Evolutionary conservation across 805 yeast genomes (phyloP).

Genomic region (Scheffersomyces stipitis): DNA sequence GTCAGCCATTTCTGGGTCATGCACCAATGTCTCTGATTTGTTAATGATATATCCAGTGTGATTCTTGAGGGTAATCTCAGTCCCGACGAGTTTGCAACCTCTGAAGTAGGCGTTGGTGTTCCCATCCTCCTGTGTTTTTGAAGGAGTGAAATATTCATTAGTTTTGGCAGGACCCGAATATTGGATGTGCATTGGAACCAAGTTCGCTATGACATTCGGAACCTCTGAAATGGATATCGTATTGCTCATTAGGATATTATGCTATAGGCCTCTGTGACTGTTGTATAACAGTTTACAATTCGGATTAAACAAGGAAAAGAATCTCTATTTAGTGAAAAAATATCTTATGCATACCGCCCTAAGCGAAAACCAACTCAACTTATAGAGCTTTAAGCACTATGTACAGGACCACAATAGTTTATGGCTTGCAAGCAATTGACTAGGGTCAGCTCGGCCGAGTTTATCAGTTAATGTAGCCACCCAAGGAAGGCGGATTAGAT

Average conservation of each 20-base stretch:
- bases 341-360: too few species aligned
- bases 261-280: background rate
- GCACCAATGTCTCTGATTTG: conserved; percentile 13
- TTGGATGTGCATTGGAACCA: conserved; percentile 14
- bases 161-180: conserved; percentile 33
- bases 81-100: conserved; percentile 35
- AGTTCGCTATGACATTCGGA: conserved; percentile 8
- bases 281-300: too few species aligned
- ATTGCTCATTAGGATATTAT: conserved; percentile 3
- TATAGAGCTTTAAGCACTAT: too few species aligned
- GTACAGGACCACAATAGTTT: too few species aligned
- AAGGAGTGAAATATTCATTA: conserved; percentile 28
- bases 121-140: conserved; percentile 22
- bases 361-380: too few species aligned
- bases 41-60: conserved; percentile 27
- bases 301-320: too few species aligned
- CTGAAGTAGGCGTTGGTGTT: conserved; percentile 35
- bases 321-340: too few species aligned
- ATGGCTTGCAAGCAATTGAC: too few species aligned
- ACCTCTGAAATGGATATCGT: conserved; percentile 6
- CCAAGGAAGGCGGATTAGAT: too few species aligned
- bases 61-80: conserved; percentile 13
- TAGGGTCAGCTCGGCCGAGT: too few species aligned
- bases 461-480: too few species aligned
- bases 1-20: background rate